Conservation (phyloP, 2,329 filamentous ascomycete species). For the Cladosporium sp. region DNA sequence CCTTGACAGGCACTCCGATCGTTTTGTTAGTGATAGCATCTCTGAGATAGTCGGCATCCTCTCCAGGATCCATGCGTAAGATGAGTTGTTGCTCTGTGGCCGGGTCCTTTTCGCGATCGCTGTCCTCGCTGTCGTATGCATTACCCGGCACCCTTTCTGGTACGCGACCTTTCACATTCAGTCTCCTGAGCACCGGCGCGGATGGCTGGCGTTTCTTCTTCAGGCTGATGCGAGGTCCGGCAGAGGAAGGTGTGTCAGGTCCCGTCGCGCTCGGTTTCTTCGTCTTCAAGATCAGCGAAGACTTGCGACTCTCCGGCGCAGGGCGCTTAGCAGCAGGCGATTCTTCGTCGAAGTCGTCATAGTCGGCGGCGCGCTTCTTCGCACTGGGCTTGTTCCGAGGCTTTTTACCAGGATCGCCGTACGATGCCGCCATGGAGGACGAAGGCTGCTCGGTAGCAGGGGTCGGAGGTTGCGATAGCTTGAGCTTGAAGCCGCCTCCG, state of each 20-base stretch:
- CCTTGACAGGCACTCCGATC: conserved; percentile 61
- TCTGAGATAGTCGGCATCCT: conserved; percentile 78
- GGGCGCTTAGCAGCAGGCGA: conserved; percentile 30
- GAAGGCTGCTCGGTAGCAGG: conserved; percentile 25
- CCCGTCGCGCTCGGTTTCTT: conserved; percentile 22
- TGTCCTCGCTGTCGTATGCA: conserved; percentile 94
- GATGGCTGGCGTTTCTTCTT: conserved; percentile 13
- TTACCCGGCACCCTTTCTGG: conserved; percentile 72
- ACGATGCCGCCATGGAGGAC: conserved; percentile 25
- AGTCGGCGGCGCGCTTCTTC: conserved; percentile 33
- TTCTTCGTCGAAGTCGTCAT: conserved; percentile 30
- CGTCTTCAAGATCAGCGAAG: conserved; percentile 30
- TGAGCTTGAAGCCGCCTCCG: conserved; percentile 29
- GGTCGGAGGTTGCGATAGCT: conserved; percentile 19
- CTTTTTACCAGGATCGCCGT: conserved; percentile 23
- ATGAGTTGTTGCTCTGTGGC: conserved; percentile 86
- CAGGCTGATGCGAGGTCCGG: conserved; percentile 9
- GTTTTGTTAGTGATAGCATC: conserved; percentile 71
- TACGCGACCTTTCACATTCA: conserved; percentile 49
- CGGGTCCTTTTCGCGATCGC: conserved; percentile 82
- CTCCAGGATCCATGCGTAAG: conserved; percentile 79
- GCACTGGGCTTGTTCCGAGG: conserved; percentile 38
- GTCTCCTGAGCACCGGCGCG: conserved; percentile 16
- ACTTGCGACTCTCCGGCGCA: conserved; percentile 24
- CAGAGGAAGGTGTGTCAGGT: conserved; percentile 8